Evolutionary conservation across 768 basidiomycete genomes (phyloP), one percentile per base, ranked within the genome.

Genomic region (Lactifluus volemus): DNA sequence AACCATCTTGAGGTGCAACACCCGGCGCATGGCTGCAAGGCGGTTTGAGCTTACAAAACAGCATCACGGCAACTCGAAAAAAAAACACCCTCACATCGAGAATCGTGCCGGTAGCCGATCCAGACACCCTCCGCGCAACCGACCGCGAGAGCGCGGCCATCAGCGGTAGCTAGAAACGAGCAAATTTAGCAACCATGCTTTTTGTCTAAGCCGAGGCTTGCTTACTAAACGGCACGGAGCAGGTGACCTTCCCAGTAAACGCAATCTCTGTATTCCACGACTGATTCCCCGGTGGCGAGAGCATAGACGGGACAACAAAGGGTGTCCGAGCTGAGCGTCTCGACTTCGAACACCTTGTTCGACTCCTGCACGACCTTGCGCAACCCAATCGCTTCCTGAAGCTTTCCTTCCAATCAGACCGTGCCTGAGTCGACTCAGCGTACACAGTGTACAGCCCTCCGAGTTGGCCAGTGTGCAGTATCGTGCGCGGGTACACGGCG

Each of bases 61-160:
- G 11, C 36, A 15, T 41, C 10, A 53, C 36, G 41, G 2, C 29
- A 47, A 38, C 55, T 63, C n/a, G n/a, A n/a, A n/a, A n/a, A n/a
- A n/a, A 53, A 56, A 62, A 8, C n/a, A n/a, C n/a, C 68, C 85
- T 62, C 71, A 92, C 92, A 94, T 70, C 81, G 77, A 2, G 94
- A 87, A 72, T 96, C 89, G 64, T 92, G 89, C 44, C 90, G 81
- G 72, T 94, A 86, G 0, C 94, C 94, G 60, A 97, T 94, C 89
- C 92, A 97, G 21, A 97, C 89, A 34, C 97, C 97, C 69, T 97
- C 93, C 0, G 89, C 87, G 71, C 94, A 97, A 8, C 95, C 97
- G 67, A 98, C 86, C 0, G 95, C 92, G 44, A 99, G 79, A 12
- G 84, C 84, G 29, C 92, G 84, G 5, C 88, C 86, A 70, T 98